Base-by-base conservation (phyloP, 2,329 filamentous ascomycete species). In the Fusarium nisikadoi region DNA sequence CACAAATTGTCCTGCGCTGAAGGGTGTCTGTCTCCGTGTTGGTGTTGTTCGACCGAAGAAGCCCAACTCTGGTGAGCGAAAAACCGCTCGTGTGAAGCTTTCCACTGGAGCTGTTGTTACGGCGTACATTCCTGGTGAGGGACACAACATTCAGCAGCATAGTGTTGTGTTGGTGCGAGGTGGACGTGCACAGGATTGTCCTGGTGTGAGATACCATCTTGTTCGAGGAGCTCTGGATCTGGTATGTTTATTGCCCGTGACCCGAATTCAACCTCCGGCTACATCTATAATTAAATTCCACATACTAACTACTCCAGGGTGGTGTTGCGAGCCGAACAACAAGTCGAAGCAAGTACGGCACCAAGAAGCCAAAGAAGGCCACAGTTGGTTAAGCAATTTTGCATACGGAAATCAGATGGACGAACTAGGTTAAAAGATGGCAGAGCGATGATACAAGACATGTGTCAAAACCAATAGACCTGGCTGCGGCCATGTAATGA, bases 91-190 rank as follows among this genome's bases (percentile, higher is more conserved):
- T 86, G 92, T 99, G 25, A 88, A 95, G 75, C 86, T 99, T 80
- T 96, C 93, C 67, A 95, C 90, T 72, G 96, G 96, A 61, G 94
- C 91, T 80, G 89, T 97, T 65, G 87, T 99, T 71, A 97, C 94
- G 65, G 94, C 93, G 31, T 98, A 98, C 85, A 98, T 99, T 79
- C 94, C 95, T 38, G 96, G 96, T 57, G 95, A 98, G 89, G 95
- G 96, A 53, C 96, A 99, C 85, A 99, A 98, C 83, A 95, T 98
- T 74, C 95, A 98, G 87, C 96, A 98, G 88, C 97, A 99, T 86
- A 97, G 93, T 77, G 96, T 99, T 50, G 96, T 99, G 62, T 86
- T 98, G 74, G 95, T 99, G n/a, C 88, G 96, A 74, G 96, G 96
- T 65, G 96, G 96, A 5, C 88, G 96, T 80, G 91, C 90, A 73